These are phyloP conservation scores for Trypanosoma conorhini DNA, from an alignment of 208 protist species.

Conservation along the genomic window DNA sequence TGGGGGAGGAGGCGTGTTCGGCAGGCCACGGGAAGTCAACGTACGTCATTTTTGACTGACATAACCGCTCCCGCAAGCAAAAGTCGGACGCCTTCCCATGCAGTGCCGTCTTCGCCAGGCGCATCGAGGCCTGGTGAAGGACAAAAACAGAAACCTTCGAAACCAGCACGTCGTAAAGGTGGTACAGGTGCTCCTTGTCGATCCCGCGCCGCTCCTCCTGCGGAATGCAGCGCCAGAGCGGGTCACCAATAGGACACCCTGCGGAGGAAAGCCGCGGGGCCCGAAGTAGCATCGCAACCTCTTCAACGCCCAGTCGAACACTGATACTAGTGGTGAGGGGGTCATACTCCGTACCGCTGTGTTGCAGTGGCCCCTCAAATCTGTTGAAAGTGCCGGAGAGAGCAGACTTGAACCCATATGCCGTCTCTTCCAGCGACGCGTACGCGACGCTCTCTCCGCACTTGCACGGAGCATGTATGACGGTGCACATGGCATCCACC, in stretches of 20 bases:
- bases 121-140: slow-evolving; percentile 15
- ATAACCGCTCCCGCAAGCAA: slow-evolving; percentile 21
- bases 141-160: slow-evolving; percentile 27
- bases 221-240: slow-evolving; percentile 56
- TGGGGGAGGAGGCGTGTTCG: slow-evolving; percentile 24
- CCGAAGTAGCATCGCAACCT: slow-evolving; percentile 34
- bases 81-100: slow-evolving; percentile 17
- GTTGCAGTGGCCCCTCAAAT: not conserved
- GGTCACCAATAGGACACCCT: slow-evolving; percentile 51
- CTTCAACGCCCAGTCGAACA: slow-evolving; percentile 18
- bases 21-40: slow-evolving; percentile 29
- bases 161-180: slow-evolving; percentile 25
- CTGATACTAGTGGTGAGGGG: slow-evolving; percentile 12
- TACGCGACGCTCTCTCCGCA: not conserved
- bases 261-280: slow-evolving; percentile 63
- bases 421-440: not conserved
- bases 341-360: not conserved
- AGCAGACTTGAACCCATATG: slow-evolving; percentile 8
- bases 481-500: slow-evolving; percentile 10
- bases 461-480: not conserved
- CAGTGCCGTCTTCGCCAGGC: slow-evolving; percentile 7
- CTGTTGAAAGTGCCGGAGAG: not conserved
- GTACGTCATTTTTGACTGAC: slow-evolving; percentile 12
- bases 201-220: slow-evolving; percentile 8
- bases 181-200: slow-evolving; percentile 20